Base-by-base conservation (phyloP, 495 filamentous ascomycete genomes). In the Halenospora varia region DNA sequence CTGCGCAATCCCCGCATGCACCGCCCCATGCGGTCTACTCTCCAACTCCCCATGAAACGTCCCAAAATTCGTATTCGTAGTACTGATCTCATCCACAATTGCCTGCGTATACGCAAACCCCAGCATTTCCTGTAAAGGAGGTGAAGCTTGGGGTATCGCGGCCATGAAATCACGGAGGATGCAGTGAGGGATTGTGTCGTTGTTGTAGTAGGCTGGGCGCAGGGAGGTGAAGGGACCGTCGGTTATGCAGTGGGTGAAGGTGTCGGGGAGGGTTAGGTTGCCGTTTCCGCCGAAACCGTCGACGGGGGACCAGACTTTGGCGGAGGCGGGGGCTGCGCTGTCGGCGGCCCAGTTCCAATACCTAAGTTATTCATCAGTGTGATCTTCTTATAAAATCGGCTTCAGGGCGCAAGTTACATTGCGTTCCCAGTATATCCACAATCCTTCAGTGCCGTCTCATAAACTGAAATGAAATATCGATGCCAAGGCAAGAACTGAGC, bases 381-480 rank as follows among this genome's bases (percentile, higher is more conserved):
- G 20, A 29, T 10, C 22, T 11, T 8, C 10, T 11, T 50, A 19
- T 45, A 19, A 13, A 10, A 35, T n/a, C n/a, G n/a, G n/a, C n/a
- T 8, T 25, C 22, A 19, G 18, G 35, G 48, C 2, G 25, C n/a
- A 17, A 17, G n/a, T 46, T 52, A 59, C 48, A 53, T 59, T 17
- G 41, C 48, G 23, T 19, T 26, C n/a, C 85, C 85, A 0, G 63
- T 80, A 61, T 88, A 90, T 45, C 83, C 83, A 63, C 88, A 90
- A 60, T 90, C 84, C 22, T 77, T 74, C 18, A 91, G 73, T 1
- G 85, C 82, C 62, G 82, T 74, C 66, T 90, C 88, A 65, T 83
- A 89, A 15, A 72, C 71, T 51, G 71, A 78, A 35, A 79, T 73
- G 65, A 83, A 90, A 69, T 85, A 87, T 15, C 88, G 75, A 66